Conservation (phyloP, 1,139 yeast genomes). For the Eremothecium gossypii region DNA sequence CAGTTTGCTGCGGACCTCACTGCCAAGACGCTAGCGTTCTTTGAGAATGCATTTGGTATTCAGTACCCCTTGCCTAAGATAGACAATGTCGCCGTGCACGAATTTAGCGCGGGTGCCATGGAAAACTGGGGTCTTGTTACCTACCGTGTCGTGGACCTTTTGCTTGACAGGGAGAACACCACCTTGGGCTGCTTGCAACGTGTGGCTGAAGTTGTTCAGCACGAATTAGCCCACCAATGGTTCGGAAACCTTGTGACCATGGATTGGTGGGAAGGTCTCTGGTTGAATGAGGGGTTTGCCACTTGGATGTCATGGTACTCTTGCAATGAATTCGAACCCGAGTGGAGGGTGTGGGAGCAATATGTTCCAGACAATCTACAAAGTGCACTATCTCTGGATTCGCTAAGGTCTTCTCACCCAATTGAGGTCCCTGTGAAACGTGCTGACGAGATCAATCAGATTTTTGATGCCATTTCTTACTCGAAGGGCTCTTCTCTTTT, state of each 20-base stretch:
- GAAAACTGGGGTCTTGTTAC: conserved; percentile 88
- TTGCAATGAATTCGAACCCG: conserved; percentile 56
- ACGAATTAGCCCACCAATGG: conserved; percentile 86
- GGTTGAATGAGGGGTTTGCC: conserved; percentile 81
- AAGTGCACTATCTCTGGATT: conserved; percentile 55
- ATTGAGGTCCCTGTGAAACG: conserved; percentile 66
- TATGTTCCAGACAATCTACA: conserved; percentile 49
- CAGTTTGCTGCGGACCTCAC: conserved; percentile 62
- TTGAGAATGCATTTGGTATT: conserved; percentile 60
- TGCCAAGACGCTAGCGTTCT: conserved; percentile 65
- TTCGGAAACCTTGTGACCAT: conserved; percentile 75
- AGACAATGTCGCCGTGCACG: conserved; percentile 76
- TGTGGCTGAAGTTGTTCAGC: conserved; percentile 82
- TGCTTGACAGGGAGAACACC: conserved; percentile 58
- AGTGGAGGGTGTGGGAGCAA: conserved; percentile 66
- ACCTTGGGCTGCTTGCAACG: conserved; percentile 62
- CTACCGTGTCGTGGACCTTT: conserved; percentile 67
- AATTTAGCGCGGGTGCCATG: conserved; percentile 84
- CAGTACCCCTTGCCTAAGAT: conserved; percentile 74
- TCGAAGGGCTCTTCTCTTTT: conserved; percentile 74
- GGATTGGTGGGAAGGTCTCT: conserved; percentile 82
- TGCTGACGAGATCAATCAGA: conserved; percentile 69
- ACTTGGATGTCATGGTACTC: conserved; percentile 72
- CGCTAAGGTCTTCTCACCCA: conserved; percentile 68
- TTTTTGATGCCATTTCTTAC: conserved; percentile 71